These are phyloP conservation scores for Neurospora sp. DNA, from an alignment of 495 filamentous ascomycete genomes.

Conservation along the genomic window DNA sequence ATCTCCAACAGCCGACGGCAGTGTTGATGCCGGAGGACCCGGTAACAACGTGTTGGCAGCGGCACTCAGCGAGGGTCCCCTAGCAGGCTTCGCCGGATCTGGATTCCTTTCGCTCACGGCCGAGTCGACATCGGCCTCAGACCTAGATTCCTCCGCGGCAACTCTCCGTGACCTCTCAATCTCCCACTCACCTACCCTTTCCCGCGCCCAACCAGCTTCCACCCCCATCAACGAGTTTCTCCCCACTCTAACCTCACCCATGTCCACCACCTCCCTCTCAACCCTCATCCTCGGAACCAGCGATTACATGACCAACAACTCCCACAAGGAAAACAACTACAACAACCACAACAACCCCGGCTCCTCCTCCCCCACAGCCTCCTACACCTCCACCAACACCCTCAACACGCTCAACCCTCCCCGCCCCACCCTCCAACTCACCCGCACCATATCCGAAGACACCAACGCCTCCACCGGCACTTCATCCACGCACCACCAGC, in stretches of 20 bases:
- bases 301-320: neutral
- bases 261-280: conserved; percentile 4
- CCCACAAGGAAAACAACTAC: neutral
- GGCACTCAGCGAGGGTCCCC: conserved; percentile 11
- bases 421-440: neutral
- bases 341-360: neutral
- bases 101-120: conserved; percentile 15
- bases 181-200: conserved; percentile 12
- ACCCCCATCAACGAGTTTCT: conserved; percentile 3
- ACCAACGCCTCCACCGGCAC: neutral
- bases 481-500: conserved; percentile 1
- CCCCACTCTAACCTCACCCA: neutral
- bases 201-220: neutral
- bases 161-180: conserved; percentile 17
- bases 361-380: conserved; percentile 2
- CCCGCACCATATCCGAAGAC: neutral
- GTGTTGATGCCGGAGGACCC: conserved; percentile 10
- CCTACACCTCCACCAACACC: conserved; percentile 1
- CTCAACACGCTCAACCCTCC: neutral
- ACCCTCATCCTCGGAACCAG: conserved; percentile 1
- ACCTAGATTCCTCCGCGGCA: conserved; percentile 8
- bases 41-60: conserved; percentile 2
- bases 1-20: conserved; percentile 3
- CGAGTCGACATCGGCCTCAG: conserved; percentile 5
- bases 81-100: conserved; percentile 14